phyloP scores from a whole-genome alignment of 805 yeast species.

The Sugiyamaella qingdaonensis region DNA sequence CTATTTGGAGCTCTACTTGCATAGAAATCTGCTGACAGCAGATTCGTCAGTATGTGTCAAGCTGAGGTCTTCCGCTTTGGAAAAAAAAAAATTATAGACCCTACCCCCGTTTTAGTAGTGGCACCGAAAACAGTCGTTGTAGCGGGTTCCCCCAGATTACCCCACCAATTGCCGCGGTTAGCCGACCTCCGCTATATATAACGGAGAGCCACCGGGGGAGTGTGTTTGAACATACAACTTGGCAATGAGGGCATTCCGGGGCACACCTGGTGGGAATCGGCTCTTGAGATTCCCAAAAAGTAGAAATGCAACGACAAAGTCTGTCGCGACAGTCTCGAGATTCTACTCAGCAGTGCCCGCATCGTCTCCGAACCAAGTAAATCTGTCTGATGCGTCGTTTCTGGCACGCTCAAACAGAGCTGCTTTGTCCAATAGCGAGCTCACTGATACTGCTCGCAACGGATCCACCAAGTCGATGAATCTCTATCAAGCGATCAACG shows the following conservation, averaged over 20 bases:
- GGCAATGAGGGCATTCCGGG: too few species aligned
- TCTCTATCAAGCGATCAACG: constrained; percentile 66
- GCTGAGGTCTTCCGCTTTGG: too few species aligned
- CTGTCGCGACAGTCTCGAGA: too few species aligned
- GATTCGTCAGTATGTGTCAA: too few species aligned
- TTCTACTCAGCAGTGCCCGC: constrained; percentile 9
- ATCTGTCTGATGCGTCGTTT: constrained; percentile 27
- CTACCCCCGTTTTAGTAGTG: too few species aligned
- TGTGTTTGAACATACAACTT: too few species aligned
- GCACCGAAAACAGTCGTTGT: neutral
- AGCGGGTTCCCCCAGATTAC: neutral
- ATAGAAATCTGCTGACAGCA: too few species aligned
- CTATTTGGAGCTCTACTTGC: too few species aligned
- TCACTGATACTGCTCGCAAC: constrained; percentile 13
- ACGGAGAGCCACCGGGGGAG: neutral
- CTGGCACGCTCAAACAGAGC: constrained; percentile 21
- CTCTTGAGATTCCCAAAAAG: too few species aligned
- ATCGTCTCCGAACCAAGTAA: constrained; percentile 22
- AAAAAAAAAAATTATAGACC: too few species aligned
- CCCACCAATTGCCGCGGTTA: neutral
- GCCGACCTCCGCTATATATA: neutral
- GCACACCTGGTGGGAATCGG: too few species aligned
- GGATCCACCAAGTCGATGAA: constrained; percentile 29
- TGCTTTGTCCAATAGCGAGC: constrained; percentile 23
- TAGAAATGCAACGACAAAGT: too few species aligned